Percentiles rank a stretch among this genome's conserved stretches.
Conservation (phyloP, 108 stramenopile species). For the Pseudonitzschia multistriata region DNA sequence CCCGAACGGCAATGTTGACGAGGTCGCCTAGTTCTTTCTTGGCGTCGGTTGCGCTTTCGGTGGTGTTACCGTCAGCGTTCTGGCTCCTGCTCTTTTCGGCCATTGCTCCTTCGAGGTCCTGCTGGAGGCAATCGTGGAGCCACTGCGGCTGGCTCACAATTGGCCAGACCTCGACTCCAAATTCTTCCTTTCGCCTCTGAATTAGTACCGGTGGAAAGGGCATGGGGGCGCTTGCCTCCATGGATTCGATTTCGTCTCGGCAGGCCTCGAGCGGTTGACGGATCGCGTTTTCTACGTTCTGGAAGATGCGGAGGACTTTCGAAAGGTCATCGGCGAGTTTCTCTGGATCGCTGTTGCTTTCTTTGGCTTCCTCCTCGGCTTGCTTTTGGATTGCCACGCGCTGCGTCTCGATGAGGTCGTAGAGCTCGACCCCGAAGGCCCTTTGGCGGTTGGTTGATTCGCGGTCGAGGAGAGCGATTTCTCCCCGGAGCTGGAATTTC, state of each 20-base stretch:
- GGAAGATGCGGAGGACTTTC: conserved; percentile 14
- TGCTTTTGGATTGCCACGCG: conserved; percentile 20
- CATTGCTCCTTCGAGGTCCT: conserved; percentile 20
- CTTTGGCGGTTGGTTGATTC: conserved; percentile 66
- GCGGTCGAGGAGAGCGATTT: conserved; percentile 71
- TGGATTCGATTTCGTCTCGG: conserved; percentile 5
- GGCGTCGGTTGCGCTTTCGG: background rate
- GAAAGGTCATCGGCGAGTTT: conserved; percentile 20
- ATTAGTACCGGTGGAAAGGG: conserved; percentile 67
- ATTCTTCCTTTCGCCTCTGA: conserved; percentile 63
- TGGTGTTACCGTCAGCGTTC: background rate
- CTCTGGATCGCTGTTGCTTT: conserved; percentile 17
- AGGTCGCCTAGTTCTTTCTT: conserved; percentile 13
- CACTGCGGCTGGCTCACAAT: background rate
- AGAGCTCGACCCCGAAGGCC: conserved; percentile 64
- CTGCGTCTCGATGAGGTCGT: conserved; percentile 51
- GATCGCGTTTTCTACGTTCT: background rate
- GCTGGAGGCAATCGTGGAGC: background rate
- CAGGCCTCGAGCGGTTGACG: background rate
- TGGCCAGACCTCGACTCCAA: conserved; percentile 67
- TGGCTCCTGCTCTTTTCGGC: background rate
- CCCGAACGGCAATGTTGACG: background rate
- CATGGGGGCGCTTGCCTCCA: conserved; percentile 40
- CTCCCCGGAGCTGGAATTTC: conserved; percentile 47
- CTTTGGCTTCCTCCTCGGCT: conserved; percentile 25